Conservation (phyloP, 1,284 basidiomycete genomes). For the Boletellus dicymbophilus region DNA sequence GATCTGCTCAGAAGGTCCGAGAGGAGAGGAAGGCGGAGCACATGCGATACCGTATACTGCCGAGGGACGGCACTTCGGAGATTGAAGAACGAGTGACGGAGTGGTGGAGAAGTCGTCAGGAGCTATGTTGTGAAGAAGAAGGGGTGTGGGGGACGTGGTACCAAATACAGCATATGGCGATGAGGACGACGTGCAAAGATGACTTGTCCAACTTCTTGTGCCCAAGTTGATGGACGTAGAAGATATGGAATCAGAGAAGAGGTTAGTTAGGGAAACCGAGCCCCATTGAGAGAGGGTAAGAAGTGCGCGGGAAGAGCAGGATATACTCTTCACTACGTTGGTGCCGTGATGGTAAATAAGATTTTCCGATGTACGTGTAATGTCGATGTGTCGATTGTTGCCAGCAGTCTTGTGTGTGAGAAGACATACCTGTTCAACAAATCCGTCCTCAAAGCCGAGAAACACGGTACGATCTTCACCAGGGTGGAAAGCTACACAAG, state of each 20-base stretch:
- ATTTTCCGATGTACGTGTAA: constrained; percentile 14
- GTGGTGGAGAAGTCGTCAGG: constrained; percentile 43
- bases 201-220: constrained; percentile 59
- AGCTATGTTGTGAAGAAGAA: constrained; percentile 55
- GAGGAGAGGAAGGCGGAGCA: constrained; percentile 59
- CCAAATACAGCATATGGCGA: constrained; percentile 69
- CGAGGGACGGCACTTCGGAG: constrained; percentile 39
- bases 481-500: constrained; percentile 45
- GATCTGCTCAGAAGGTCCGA: constrained; percentile 69
- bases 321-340: constrained; percentile 57
- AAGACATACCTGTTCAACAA: constrained; percentile 49
- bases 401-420: constrained; percentile 19
- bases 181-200: constrained; percentile 51
- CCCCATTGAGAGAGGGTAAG: constrained; percentile 62
- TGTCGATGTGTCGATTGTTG: constrained; percentile 11
- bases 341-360: constrained; percentile 39
- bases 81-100: constrained; percentile 51
- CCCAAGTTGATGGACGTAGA: constrained; percentile 44
- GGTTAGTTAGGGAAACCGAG: constrained; percentile 43
- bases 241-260: constrained; percentile 25
- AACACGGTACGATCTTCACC: constrained; percentile 54
- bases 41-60: constrained; percentile 70
- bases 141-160: constrained; percentile 55
- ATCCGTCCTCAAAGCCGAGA: constrained; percentile 64
- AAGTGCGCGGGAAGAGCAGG: constrained; percentile 42